A percentile compares a stretch with the other conserved stretches of the same genome.
Evolutionary conservation across 2,329 filamentous ascomycete species (phyloP).

Genomic region (Pestalotiopsis sp.): DNA sequence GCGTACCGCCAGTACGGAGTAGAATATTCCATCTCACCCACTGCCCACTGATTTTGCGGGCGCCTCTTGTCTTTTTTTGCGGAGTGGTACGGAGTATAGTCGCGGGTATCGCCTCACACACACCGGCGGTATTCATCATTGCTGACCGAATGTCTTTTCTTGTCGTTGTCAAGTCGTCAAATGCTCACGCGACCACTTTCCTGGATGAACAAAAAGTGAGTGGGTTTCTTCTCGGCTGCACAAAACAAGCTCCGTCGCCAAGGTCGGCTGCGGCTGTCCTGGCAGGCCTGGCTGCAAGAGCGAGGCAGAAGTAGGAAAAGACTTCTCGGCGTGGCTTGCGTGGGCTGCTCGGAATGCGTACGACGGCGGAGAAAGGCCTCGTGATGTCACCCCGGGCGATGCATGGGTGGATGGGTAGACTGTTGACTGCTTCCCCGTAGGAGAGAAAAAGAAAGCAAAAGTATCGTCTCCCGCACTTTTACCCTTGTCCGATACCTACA

Average conservation of each 20-base stretch:
- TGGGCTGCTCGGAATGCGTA: neutral
- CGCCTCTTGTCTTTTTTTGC: neutral
- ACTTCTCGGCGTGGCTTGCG: neutral
- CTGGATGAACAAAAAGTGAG: neutral
- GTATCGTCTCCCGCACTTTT: neutral
- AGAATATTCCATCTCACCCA: neutral
- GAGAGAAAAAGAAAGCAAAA: no score
- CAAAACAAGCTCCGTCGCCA: slow-evolving; percentile 2
- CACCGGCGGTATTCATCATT: neutral
- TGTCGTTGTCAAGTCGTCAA: neutral
- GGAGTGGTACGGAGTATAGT: neutral
- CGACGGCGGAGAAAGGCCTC: neutral
- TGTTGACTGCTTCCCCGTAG: no score
- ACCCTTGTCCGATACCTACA: neutral
- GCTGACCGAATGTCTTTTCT: neutral
- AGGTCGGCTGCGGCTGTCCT: neutral
- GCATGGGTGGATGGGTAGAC: neutral
- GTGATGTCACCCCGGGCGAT: neutral
- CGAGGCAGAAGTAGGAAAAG: neutral
- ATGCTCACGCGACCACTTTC: slow-evolving; percentile 13
- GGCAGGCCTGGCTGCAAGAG: slow-evolving; percentile 26
- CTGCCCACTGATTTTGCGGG: neutral
- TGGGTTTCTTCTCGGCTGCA: neutral
- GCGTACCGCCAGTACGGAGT: neutral
- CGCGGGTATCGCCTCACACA: neutral